phyloP scores from a whole-genome alignment of 129 eudicot species.

The Helichrysum umbraculigerum region DNA sequence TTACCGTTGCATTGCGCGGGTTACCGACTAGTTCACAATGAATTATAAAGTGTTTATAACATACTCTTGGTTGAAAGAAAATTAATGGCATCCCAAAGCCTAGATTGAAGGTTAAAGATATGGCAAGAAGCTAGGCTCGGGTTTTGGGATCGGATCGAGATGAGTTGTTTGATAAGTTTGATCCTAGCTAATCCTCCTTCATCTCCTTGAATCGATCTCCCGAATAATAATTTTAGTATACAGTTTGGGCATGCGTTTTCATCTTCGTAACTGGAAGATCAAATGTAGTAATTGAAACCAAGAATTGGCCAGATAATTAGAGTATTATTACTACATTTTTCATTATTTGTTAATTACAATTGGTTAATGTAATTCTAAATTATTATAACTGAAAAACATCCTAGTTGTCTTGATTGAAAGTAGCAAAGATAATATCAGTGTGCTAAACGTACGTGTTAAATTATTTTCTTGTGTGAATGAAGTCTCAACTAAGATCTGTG shows the following conservation, averaged over 20 bases:
- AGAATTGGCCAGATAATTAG: neutral
- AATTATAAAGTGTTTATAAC: slow-evolving; percentile 68
- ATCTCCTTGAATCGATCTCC: slow-evolving; percentile 1
- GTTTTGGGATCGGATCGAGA: slow-evolving; percentile 74
- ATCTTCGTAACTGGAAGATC: neutral
- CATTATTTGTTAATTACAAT: neutral
- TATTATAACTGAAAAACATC: no score
- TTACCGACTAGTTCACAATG: slow-evolving; percentile 32
- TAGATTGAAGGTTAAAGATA: slow-evolving; percentile 71
- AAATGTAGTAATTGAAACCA: neutral
- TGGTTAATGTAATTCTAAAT: neutral
- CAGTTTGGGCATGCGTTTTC: neutral
- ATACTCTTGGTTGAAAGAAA: slow-evolving; percentile 79
- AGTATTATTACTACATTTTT: neutral
- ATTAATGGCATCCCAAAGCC: slow-evolving; percentile 62
- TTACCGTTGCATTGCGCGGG: no score
- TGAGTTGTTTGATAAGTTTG: slow-evolving; percentile 80
- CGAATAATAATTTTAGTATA: neutral
- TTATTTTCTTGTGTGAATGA: no score
- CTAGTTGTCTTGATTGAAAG: no score
- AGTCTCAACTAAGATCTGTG: no score
- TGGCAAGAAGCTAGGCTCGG: slow-evolving; percentile 99
- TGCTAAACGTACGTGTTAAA: no score
- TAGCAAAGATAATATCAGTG: no score
- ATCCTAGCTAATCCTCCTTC: slow-evolving; percentile 32